phyloP scores from a whole-genome alignment of 2,329 filamentous ascomycete species.

The Fusarium duplospermum region DNA sequence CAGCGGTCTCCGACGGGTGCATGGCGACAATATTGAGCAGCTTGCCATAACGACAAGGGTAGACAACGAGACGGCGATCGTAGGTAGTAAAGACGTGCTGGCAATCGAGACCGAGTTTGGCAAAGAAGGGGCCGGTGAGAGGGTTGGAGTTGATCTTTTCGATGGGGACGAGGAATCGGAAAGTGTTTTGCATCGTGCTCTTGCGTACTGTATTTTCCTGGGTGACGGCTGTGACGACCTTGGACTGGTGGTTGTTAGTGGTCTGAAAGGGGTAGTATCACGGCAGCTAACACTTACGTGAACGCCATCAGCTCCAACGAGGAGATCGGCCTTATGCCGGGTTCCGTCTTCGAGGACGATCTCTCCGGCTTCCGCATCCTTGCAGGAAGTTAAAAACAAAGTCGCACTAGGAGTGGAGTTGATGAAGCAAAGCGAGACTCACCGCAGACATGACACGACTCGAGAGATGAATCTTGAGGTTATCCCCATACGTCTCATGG shows the following conservation, averaged over 20 bases:
- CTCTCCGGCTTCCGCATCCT: slow-evolving; percentile 5
- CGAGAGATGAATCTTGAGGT: neutral
- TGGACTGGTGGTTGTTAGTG: neutral
- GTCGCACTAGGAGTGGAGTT: neutral
- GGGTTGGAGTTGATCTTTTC: slow-evolving; percentile 5
- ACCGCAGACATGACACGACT: neutral
- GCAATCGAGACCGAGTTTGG: slow-evolving; percentile 1
- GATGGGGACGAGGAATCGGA: slow-evolving; percentile 7
- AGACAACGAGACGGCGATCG: slow-evolving; percentile 4
- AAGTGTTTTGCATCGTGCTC: slow-evolving; percentile 7
- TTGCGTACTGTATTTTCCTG: neutral
- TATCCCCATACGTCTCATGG: neutral
- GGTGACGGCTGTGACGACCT: neutral
- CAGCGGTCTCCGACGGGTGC: neutral
- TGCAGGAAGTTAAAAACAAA: neutral
- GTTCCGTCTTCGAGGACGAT: neutral
- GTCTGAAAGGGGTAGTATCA: neutral
- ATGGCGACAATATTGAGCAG: slow-evolving; percentile 1
- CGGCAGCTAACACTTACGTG: neutral
- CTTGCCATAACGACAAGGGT: neutral
- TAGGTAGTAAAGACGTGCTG: neutral
- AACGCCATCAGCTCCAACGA: slow-evolving; percentile 10
- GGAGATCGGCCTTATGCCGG: neutral
- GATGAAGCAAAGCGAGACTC: neutral
- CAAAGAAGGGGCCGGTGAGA: neutral